These are phyloP conservation scores for Populus ilicifolia DNA, from an alignment of 345 rosid species.

Conservation along the genomic window DNA sequence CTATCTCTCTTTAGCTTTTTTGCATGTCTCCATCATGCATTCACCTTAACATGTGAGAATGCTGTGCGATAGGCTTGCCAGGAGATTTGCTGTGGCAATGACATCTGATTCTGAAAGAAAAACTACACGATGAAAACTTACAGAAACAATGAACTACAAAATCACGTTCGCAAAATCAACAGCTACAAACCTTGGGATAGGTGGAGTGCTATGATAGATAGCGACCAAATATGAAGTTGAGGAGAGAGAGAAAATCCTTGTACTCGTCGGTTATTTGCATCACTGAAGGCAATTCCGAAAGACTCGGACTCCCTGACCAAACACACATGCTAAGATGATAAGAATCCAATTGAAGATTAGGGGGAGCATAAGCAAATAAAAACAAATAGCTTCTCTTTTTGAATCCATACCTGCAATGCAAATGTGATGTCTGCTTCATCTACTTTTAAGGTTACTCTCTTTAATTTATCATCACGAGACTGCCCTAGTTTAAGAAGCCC, in stretches of 20 bases:
- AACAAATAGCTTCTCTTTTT: not conserved
- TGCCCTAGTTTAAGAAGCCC: slow-evolving; percentile 75
- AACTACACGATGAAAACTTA: not conserved
- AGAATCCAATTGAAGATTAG: not conserved
- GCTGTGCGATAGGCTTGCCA: not conserved
- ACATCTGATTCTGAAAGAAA: not conserved
- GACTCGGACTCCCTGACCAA: slow-evolving; percentile 75
- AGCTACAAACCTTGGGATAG: not conserved
- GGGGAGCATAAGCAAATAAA: not conserved
- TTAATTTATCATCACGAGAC: slow-evolving; percentile 64
- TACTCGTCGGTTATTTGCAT: not conserved
- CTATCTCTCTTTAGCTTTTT: not conserved
- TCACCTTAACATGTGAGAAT: not conserved
- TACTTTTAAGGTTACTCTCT: slow-evolving; percentile 61
- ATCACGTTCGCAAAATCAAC: not conserved
- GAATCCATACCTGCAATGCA: slow-evolving; percentile 66
- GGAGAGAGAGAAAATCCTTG: not conserved
- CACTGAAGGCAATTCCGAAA: slow-evolving; percentile 75
- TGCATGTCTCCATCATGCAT: not conserved
- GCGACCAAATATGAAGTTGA: not conserved
- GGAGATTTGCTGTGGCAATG: not conserved
- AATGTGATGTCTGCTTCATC: slow-evolving; percentile 75
- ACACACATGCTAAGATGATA: not conserved
- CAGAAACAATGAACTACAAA: not conserved
- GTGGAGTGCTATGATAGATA: not conserved